These are phyloP conservation scores for Meripilus lineatus DNA, from an alignment of 1,284 basidiomycete genomes.

Conservation along the genomic window DNA sequence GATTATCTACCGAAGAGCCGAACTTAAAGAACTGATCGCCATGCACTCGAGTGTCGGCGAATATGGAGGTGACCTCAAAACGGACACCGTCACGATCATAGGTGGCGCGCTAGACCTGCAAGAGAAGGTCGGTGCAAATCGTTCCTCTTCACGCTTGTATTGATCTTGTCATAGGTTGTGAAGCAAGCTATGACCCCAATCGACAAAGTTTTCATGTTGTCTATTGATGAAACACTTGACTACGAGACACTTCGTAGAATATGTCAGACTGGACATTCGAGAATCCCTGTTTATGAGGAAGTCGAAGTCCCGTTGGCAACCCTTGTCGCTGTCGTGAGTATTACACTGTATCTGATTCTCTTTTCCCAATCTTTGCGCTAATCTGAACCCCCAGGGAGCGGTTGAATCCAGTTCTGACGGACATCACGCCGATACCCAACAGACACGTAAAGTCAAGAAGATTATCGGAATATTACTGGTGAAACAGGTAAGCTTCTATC, in stretches of 20 bases:
- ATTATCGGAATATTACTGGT: conserved; percentile 80
- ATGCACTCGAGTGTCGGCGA: conserved; percentile 56
- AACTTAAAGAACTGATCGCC: conserved; percentile 70
- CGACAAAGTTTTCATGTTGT: conserved; percentile 76
- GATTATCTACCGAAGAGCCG: conserved; percentile 52
- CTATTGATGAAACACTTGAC: conserved; percentile 75
- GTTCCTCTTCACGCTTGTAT: background rate
- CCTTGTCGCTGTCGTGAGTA: conserved; percentile 17
- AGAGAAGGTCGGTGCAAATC: conserved; percentile 49
- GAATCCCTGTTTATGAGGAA: conserved; percentile 72
- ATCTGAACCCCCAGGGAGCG: conserved; percentile 6
- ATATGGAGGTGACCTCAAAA: conserved; percentile 64
- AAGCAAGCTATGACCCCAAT: conserved; percentile 78
- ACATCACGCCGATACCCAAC: conserved; percentile 16
- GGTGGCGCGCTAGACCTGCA: conserved; percentile 72
- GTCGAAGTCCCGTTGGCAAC: conserved; percentile 51
- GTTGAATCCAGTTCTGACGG: conserved; percentile 14
- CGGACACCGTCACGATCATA: conserved; percentile 73
- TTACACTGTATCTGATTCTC: background rate
- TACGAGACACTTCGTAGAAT: conserved; percentile 73
- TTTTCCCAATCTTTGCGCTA: too few species aligned
- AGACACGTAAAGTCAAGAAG: conserved; percentile 57
- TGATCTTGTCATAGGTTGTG: conserved; percentile 17
- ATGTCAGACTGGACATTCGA: conserved; percentile 76
- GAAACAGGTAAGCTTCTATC: conserved; percentile 45